Percentiles rank a stretch among this genome's conserved stretches.
Evolutionary conservation across 192 early-diverging fungal genomes (phyloP).

Genomic region (Powellomyces hirtus): DNA sequence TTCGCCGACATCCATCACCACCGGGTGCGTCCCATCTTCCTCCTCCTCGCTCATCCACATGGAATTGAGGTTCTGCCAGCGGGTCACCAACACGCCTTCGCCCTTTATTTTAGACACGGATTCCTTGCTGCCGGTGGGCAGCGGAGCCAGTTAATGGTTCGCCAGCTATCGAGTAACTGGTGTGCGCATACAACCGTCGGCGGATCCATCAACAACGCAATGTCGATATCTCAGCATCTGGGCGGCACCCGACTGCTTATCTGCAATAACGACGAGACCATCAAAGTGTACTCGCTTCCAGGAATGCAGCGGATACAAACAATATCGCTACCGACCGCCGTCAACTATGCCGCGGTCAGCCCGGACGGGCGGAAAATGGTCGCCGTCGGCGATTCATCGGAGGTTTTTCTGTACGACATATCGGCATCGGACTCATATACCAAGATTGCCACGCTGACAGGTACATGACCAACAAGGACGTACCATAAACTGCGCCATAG

Average conservation of each 20-base stretch:
- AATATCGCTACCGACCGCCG: slow-evolving; percentile 81
- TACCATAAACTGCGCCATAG: neutral
- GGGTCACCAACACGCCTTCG: too few species aligned
- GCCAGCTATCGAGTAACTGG: slow-evolving; percentile 62
- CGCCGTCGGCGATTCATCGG: slow-evolving; percentile 85
- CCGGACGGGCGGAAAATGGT: slow-evolving; percentile 90
- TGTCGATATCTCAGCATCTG: slow-evolving; percentile 61
- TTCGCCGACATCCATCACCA: slow-evolving; percentile 72
- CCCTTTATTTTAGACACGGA: slow-evolving; percentile 57
- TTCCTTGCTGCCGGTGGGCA: slow-evolving; percentile 93
- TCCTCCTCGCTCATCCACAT: neutral
- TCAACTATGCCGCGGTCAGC: slow-evolving; percentile 90
- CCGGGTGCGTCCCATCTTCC: slow-evolving; percentile 52
- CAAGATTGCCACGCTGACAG: slow-evolving; percentile 69
- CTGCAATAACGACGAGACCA: slow-evolving; percentile 92
- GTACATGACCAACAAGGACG: slow-evolving; percentile 47
- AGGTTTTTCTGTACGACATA: slow-evolving; percentile 84
- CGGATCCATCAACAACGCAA: slow-evolving; percentile 86
- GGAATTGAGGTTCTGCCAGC: neutral
- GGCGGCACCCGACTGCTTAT: slow-evolving; percentile 71
- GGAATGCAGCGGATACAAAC: slow-evolving; percentile 69
- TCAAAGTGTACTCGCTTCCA: slow-evolving; percentile 86
- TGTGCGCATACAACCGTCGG: slow-evolving; percentile 60
- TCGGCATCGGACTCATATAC: slow-evolving; percentile 66
- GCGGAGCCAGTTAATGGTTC: slow-evolving; percentile 76